Evolutionary conservation across 768 basidiomycete genomes (phyloP).

Genomic region (Tricholomella constricta): DNA sequence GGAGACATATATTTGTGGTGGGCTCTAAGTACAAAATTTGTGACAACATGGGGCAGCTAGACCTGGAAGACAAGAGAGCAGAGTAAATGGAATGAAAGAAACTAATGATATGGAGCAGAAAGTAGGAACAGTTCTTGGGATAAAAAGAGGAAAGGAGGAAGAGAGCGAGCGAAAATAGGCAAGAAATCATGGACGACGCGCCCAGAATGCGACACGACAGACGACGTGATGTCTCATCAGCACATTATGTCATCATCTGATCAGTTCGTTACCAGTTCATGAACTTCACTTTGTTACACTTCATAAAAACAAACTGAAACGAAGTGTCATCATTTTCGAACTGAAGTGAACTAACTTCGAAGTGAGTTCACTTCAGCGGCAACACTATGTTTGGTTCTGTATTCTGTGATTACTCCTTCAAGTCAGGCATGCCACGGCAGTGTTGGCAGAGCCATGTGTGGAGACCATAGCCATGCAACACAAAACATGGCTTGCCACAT

Average conservation of each 20-base stretch:
- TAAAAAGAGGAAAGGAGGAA: too few relatives aligned
- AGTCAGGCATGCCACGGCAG: too few relatives aligned
- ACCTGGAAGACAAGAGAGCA: not conserved
- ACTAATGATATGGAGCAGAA: not conserved
- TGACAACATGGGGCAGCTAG: not conserved
- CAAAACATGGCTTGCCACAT: too few relatives aligned
- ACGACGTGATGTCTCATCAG: not conserved
- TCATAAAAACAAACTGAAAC: not conserved
- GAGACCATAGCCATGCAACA: too few relatives aligned
- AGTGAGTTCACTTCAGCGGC: not conserved
- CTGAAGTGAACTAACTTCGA: not conserved
- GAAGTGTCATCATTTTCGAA: not conserved
- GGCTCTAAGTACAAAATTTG: too few relatives aligned
- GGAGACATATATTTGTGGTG: too few relatives aligned
- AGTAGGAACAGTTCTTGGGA: too few relatives aligned
- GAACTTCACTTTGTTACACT: not conserved
- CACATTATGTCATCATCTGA: not conserved
- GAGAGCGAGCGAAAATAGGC: too few relatives aligned
- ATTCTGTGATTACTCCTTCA: too few relatives aligned
- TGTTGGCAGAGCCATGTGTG: too few relatives aligned
- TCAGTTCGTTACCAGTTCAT: not conserved
- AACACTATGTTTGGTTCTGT: too few relatives aligned
- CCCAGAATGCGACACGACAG: not conserved
- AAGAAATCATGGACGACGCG: too few relatives aligned
- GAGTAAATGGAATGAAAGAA: not conserved